Evolutionary conservation across 129 eudicot genomes (phyloP), one percentile per base, ranked within the genome.

Genomic region (Ambrosia trifida): DNA sequence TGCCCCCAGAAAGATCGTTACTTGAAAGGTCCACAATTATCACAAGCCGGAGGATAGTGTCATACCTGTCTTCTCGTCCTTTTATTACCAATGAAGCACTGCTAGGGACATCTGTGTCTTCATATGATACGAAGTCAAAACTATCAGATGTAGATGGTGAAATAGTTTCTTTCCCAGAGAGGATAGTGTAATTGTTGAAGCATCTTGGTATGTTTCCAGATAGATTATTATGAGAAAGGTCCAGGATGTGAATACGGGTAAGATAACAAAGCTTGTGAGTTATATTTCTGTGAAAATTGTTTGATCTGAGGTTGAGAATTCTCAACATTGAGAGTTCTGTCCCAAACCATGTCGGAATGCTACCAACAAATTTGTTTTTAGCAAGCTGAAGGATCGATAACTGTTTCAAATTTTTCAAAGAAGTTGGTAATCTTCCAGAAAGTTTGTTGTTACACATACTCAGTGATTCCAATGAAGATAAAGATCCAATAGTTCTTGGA

Each of bases 11-110:
- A 11, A 80, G 0, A 38, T 58, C 50, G 60, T 80, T 80, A 65
- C 68, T 35, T 4, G 84, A 80, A 32, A 80, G 77, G 77, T 80
- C 84, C 47, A 75, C 40, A 50, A 70, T 0, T 7, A 2, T 35
- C 40, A 70, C 75, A 0, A 70, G 16, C 31, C 4, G 2, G 28
- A 70, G 62, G 50, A 40, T 70, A 14, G 47, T 65, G 31, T 7
- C 38, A 49, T 64, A 81, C 31, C 16, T 43, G 40, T 41, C 38
- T 13, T 52, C 78, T 38, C 59, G 49, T 66, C 78, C 81, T 38
- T 81, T 81, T 49, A 52, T 64, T 24, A 76, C 69, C 46, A 76
- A 32, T 3, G 57, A 33, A 16, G 52, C 78, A 40, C 51, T 49
- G 4, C 33, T 44, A 13, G 57, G 0, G 17, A 8, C 11, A 10